Conservation (phyloP, 2,329 filamentous ascomycete genomes). For the Sporothrix schenckii region DNA sequence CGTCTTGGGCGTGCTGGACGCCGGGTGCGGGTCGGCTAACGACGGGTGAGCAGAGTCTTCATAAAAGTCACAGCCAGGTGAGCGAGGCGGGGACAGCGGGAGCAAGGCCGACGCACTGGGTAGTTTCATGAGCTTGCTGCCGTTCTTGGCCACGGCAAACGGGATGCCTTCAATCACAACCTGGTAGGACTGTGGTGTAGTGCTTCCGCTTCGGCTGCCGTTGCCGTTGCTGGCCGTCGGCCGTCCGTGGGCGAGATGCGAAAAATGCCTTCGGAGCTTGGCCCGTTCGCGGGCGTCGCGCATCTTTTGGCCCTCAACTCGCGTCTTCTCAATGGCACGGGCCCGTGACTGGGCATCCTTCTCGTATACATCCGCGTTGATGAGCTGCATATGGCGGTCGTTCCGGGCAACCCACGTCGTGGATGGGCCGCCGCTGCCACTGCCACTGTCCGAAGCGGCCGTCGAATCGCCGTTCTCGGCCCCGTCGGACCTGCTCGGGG, state of each 20-base stretch:
- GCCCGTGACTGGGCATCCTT: conserved; percentile 69
- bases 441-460: conserved; percentile 42
- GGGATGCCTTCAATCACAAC: conserved; percentile 71
- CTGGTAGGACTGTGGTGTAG: conserved; percentile 55
- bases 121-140: conserved; percentile 78
- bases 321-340: conserved; percentile 72
- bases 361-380: conserved; percentile 77
- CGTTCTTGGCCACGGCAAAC: conserved; percentile 73
- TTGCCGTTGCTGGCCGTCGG: conserved; percentile 30
- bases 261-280: conserved; percentile 56
- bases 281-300: conserved; percentile 62
- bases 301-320: conserved; percentile 58
- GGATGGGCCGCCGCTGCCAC: neutral
- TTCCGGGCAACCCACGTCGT: conserved; percentile 69
- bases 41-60: conserved; percentile 41
- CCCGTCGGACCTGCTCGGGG: conserved; percentile 38
- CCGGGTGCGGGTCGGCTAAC: conserved; percentile 61
- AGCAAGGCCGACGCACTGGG: conserved; percentile 59
- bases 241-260: conserved; percentile 42
- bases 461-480: conserved; percentile 38
- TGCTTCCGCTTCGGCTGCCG: conserved; percentile 35
- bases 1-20: conserved; percentile 72
- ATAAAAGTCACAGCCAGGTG: conserved; percentile 28
- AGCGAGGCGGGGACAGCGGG: neutral
- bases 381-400: conserved; percentile 78